Base-by-base conservation (phyloP, 495 filamentous ascomycete species). In the Hypoxylon fuscum region DNA sequence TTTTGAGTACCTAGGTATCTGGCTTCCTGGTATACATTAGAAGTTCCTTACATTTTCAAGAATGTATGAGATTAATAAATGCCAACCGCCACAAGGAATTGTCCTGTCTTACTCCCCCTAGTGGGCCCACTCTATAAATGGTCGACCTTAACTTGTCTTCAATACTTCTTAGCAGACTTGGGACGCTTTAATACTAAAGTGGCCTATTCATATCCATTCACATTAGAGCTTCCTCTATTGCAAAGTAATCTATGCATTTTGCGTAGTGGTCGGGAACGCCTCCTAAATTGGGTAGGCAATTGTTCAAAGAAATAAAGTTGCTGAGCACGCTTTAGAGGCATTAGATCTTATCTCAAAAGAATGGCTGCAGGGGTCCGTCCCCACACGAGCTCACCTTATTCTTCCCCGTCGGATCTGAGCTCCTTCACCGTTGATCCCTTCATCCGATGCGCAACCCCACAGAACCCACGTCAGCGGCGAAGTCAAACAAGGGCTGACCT, bases 391-490 rank as follows among this genome's bases (percentile, higher is more conserved):
- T 17, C 53, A n/a, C n/a, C n/a, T n/a, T 18, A 27, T 47, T 58
- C 54, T 49, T 59, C 15, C 38, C 54, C 22, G 23, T 44, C 46
- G 22, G 53, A 29, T 18, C 48, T 50, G n/a, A 45, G 15, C 27
- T 23, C 34, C 31, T 52, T 37, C 23, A 34, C 29, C 32, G 14
- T 52, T 31, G 23, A 60, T 66, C 62, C 62, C 22, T 66, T 66
- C 62, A 61, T 42, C 56, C 56, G 56, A 65, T 59, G 34, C 53
- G 52, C n/a, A 61, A 27, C 59, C 59, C 59, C 59, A 51, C 52
- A 63, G 11, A 57, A 64, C 42, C 44, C 49, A 59, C 61, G 61
- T 64, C 55, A 64, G 61, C 54, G 54, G 54, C 55, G 43, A 59
- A 56, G 46, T 27, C n/a, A 49, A 61, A 7, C 35, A 38, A 38